Evolutionary conservation across 495 filamentous ascomycete species (phyloP), one percentile per base, ranked within the genome.

Genomic region (Aspergillus sclerotiicarbonarius): DNA sequence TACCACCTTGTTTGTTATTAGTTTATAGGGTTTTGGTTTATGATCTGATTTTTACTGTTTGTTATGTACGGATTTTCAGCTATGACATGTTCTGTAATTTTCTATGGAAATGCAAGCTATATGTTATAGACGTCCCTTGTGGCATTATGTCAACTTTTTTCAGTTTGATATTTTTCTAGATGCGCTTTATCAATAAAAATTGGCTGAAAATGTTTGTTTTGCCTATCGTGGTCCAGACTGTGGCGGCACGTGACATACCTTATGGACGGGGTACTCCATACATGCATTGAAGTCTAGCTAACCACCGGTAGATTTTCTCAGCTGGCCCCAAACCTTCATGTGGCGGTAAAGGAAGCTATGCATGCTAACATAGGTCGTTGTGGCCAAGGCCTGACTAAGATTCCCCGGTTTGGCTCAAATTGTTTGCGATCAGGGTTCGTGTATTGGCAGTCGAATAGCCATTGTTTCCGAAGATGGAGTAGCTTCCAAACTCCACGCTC

Each of bases 401-500:
- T 16, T 13, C 33, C 37, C 39, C 18, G 43, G 10, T 9, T n/a
- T 41, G 2, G 37, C 13, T 41, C 21, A 18, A 32, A 13, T 16
- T 19, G 7, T 13, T 30, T 25, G 19, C 29, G 16, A 18, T 12
- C 20, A 49, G 21, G 16, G 5, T 6, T n/a, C 13, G 37, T n/a
- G n/a, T n/a, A 6, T n/a, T 13, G 10, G 12, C 15, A 31, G 25
- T 30, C 39, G 12, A 53, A 53, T 5, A 46, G 25, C 33, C 15
- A 39, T 49, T 29, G 47, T 13, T 8, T 20, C 30, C 51, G 25
- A 46, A 60, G 57, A 64, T 58, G 41, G 50, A 33, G 51, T 33
- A 62, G 59, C 21, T 47, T 46, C 50, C 45, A 53, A 19, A 31
- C 49, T 45, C 48, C 47, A 46, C 15, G 18, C 8, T 9, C 39